Percentiles rank a stretch among this genome's conserved stretches.
Evolutionary conservation across 2,329 filamentous ascomycete genomes (phyloP).

Genomic region (Hypoxylon sp.): DNA sequence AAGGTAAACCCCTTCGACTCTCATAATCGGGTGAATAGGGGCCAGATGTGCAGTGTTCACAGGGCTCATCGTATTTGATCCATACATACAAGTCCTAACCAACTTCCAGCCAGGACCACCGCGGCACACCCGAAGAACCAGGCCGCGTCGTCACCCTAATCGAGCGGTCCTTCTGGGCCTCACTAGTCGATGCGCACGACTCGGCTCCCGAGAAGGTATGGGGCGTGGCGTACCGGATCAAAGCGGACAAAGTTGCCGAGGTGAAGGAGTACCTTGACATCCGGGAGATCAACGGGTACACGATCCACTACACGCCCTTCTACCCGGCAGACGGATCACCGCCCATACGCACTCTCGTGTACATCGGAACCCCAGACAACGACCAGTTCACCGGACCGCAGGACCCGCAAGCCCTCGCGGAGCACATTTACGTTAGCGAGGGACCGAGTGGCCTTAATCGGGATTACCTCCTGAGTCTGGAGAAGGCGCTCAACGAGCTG

Average conservation of each 20-base stretch:
- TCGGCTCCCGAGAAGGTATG: constrained; percentile 79
- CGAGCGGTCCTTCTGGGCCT: constrained; percentile 85
- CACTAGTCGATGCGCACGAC: constrained; percentile 77
- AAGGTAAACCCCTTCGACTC: constrained; percentile 40
- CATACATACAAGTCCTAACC: neutral
- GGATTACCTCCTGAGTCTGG: constrained; percentile 89
- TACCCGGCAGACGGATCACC: constrained; percentile 67
- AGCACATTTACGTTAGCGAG: constrained; percentile 81
- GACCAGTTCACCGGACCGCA: constrained; percentile 92
- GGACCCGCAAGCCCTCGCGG: constrained; percentile 81
- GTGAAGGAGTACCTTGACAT: constrained; percentile 94
- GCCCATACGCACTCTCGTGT: constrained; percentile 77
- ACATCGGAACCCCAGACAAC: constrained; percentile 94
- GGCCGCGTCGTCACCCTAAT: constrained; percentile 96
- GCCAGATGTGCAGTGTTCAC: neutral
- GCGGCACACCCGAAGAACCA: constrained; percentile 88
- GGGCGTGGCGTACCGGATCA: constrained; percentile 93
- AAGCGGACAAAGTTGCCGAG: constrained; percentile 78
- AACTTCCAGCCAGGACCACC: constrained; percentile 84
- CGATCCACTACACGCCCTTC: constrained; percentile 91
- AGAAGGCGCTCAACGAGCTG: constrained; percentile 79
- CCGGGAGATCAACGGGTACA: constrained; percentile 97
- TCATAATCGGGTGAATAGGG: constrained; percentile 12
- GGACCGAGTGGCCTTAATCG: constrained; percentile 92
- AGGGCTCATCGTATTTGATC: neutral